These are phyloP conservation scores for Wickerhamiella cacticola DNA, from an alignment of 805 yeast genomes.

Conservation along the genomic window DNA sequence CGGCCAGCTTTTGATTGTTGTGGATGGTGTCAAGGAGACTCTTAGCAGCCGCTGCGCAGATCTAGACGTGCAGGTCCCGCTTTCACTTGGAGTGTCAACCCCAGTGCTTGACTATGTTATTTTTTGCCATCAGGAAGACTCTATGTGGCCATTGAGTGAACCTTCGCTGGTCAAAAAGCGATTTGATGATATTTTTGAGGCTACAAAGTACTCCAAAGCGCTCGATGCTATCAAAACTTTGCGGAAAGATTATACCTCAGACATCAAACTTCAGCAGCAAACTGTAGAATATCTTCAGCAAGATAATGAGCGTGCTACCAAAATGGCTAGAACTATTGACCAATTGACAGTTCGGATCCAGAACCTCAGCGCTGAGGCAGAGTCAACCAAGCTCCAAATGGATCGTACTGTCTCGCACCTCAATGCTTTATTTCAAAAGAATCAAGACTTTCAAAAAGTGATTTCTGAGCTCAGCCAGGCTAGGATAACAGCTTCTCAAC, in stretches of 20 bases:
- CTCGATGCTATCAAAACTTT: constrained; percentile 64
- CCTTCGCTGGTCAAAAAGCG: constrained; percentile 79
- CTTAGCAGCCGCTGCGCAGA: constrained; percentile 66
- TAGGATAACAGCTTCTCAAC: constrained; percentile 35
- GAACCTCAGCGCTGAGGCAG: constrained; percentile 38
- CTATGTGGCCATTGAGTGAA: constrained; percentile 86
- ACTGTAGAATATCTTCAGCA: constrained; percentile 62
- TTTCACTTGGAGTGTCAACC: constrained; percentile 72
- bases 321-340: constrained; percentile 39
- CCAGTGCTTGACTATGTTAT: constrained; percentile 85
- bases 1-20: constrained; percentile 63
- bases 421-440: constrained; percentile 53
- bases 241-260: constrained; percentile 64
- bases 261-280: constrained; percentile 63
- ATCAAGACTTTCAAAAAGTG: constrained; percentile 69
- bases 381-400: constrained; percentile 38
- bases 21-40: constrained; percentile 53
- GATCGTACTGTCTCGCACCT: constrained; percentile 44
- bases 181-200: constrained; percentile 94
- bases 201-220: constrained; percentile 83
- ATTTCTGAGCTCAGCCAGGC: constrained; percentile 52
- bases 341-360: constrained; percentile 37
- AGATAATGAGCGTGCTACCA: constrained; percentile 62
- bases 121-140: constrained; percentile 96
- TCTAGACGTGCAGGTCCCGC: constrained; percentile 69